A percentile compares a stretch with the other conserved stretches of the same genome.
phyloP scores from a whole-genome alignment of 495 filamentous ascomycete species.

The Penicillium paxilli region DNA sequence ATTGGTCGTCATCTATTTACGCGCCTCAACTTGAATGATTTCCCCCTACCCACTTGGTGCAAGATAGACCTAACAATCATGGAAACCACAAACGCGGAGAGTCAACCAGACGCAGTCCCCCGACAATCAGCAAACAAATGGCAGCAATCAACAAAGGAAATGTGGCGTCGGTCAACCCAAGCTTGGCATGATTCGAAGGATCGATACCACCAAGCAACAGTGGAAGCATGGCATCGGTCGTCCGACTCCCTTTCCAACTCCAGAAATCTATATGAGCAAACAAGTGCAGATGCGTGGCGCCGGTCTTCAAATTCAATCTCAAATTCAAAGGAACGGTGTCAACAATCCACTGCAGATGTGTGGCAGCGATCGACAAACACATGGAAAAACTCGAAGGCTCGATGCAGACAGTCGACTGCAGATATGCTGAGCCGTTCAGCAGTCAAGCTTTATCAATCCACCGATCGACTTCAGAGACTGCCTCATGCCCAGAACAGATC shows the following conservation, averaged over 20 bases:
- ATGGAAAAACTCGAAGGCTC: constrained; percentile 2
- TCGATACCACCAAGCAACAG: constrained; percentile 7
- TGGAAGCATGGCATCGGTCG: constrained; percentile 9
- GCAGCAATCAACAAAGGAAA: constrained; percentile 11
- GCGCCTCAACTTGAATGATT: neutral
- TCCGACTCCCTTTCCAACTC: constrained; percentile 4
- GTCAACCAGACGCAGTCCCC: neutral
- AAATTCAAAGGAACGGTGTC: constrained; percentile 4
- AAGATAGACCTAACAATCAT: neutral
- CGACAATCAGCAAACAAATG: constrained; percentile 8
- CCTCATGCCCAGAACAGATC: neutral
- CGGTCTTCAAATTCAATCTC: neutral
- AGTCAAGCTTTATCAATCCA: constrained; percentile 3
- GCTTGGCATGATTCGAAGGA: constrained; percentile 11
- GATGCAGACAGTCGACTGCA: constrained; percentile 9
- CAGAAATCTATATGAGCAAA: constrained; percentile 7
- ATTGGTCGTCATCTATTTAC: too few species aligned
- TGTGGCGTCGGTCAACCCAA: constrained; percentile 9
- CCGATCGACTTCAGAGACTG: constrained; percentile 1
- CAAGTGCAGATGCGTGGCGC: neutral
- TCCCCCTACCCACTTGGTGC: neutral
- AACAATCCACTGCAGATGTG: constrained; percentile 2
- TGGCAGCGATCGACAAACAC: constrained; percentile 6
- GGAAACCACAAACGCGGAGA: neutral
- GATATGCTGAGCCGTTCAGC: constrained; percentile 5